phyloP scores from a whole-genome alignment of 2,329 filamentous ascomycete genomes.

The Claviceps digitariae region DNA sequence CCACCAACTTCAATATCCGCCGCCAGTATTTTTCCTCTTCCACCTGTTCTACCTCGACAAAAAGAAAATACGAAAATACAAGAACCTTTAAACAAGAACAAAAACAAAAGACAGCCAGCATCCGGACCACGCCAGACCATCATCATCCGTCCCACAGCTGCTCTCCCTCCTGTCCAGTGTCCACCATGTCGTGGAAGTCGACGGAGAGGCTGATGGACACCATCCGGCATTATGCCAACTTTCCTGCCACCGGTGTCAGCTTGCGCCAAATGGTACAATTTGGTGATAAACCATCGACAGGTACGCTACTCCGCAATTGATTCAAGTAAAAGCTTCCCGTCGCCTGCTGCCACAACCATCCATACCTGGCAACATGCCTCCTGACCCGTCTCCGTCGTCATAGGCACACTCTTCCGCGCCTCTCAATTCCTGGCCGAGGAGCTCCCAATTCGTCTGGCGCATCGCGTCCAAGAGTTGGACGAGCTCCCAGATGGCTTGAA shows the following conservation, averaged over 20 bases:
- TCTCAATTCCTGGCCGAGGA: slow-evolving; percentile 98
- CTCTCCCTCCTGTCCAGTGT: slow-evolving; percentile 11
- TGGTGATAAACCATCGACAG: slow-evolving; percentile 81
- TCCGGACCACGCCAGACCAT: neutral
- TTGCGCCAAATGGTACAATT: slow-evolving; percentile 99
- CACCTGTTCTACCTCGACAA: neutral
- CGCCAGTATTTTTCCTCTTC: neutral
- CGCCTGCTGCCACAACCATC: neutral
- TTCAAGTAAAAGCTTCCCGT: slow-evolving; percentile 42
- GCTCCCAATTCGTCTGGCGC: slow-evolving; percentile 88
- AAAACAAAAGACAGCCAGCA: neutral
- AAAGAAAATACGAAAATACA: neutral
- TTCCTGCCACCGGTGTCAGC: slow-evolving; percentile 91
- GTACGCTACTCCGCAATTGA: slow-evolving; percentile 33
- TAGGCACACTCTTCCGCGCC: slow-evolving; percentile 89
- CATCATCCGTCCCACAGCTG: neutral
- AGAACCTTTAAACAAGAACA: no score
- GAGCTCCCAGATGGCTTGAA: slow-evolving; percentile 90
- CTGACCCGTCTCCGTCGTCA: slow-evolving; percentile 2
- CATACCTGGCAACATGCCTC: neutral
- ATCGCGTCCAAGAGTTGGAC: slow-evolving; percentile 87
- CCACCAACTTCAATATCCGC: neutral
- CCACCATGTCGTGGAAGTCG: slow-evolving; percentile 81
- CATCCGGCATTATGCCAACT: slow-evolving; percentile 93
- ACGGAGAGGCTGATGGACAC: slow-evolving; percentile 86